Evolutionary conservation across 225 moss, liverwort and hornwort species (phyloP), one percentile per base, ranked within the genome.

Genomic region (Thuidium tamariscinum): DNA sequence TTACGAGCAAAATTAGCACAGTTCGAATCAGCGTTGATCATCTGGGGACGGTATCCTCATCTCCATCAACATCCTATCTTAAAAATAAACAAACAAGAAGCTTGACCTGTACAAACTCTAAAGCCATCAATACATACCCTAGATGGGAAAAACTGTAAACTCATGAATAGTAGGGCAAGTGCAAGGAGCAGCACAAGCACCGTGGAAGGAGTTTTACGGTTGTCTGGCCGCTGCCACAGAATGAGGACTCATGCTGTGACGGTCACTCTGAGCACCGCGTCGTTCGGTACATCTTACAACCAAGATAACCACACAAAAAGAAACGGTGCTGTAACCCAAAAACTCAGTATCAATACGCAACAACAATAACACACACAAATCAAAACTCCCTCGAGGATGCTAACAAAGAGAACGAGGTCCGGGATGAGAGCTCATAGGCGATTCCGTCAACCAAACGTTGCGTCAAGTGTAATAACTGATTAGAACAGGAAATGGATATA

Each of bases 351-450:
- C 70, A 48, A 27, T 3, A 37, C 15, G 13, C 44, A 41, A 11
- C 30, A 21, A 16, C 9, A 30, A 10, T 2, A 79, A 30, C 13
- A 15, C 25, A 14, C 32, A 2, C 17, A 4, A 49, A 59, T 10
- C 14, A 2, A 9, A 21, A 44, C 9, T 30, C 12, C 12, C 39
- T 16, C 27, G 2, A 25, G 1, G 2, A 6, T 7, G 2, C 44
- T 10, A 13, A 3, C n/a, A 23, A 0, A 25, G 2, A 1, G 10
- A 14, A 37, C 10, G 36, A 1, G 22, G 0, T 5, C 22, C 14
- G 8, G 0, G 8, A 0, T 4, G 4, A 32, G 4, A 5, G 5
- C 8, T 5, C 10, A n/a, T n/a, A n/a, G n/a, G n/a, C n/a, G n/a
- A n/a, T n/a, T n/a, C n/a, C n/a, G n/a, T n/a, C n/a, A n/a, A n/a